Evolutionary conservation across 257 asterid species (phyloP).

Genomic region (Anisodus tanguticus): DNA sequence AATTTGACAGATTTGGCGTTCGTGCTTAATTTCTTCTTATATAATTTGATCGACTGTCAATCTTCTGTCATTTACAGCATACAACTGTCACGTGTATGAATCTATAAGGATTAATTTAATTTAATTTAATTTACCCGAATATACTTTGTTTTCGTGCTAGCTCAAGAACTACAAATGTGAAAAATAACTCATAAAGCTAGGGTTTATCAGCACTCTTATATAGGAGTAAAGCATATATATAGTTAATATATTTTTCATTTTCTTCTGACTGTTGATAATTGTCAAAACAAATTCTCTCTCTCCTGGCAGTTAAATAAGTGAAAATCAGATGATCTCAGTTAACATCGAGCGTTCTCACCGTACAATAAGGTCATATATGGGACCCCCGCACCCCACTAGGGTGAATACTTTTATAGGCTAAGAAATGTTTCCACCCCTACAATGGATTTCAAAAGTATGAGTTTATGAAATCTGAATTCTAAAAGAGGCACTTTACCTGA

Average conservation of each 20-base stretch:
- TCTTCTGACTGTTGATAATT: neutral
- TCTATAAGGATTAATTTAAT: constrained; percentile 5
- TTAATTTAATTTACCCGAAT: neutral
- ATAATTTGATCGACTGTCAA: neutral
- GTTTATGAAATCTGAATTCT: neutral
- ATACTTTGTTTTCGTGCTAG: neutral
- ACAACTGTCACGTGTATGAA: constrained; percentile 31
- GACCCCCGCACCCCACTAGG: constrained; percentile 27
- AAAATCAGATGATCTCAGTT: constrained; percentile 52
- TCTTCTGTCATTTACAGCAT: neutral
- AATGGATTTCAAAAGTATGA: neutral
- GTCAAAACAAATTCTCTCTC: neutral
- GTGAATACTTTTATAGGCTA: neutral
- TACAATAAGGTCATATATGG: constrained; percentile 33
- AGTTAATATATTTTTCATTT: neutral
- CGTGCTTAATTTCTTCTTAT: neutral
- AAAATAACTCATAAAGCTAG: neutral
- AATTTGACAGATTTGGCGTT: constrained; percentile 25
- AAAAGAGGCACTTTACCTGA: neutral
- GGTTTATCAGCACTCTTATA: neutral
- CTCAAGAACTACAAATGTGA: neutral
- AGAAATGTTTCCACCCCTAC: neutral
- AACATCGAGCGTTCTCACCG: constrained; percentile 30
- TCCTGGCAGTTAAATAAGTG: constrained; percentile 38
- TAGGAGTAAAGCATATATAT: neutral